Evolutionary conservation across 495 filamentous ascomycete genomes (phyloP), one percentile per base, ranked within the genome.

Genomic region (Aspergillus coremiiformis): DNA sequence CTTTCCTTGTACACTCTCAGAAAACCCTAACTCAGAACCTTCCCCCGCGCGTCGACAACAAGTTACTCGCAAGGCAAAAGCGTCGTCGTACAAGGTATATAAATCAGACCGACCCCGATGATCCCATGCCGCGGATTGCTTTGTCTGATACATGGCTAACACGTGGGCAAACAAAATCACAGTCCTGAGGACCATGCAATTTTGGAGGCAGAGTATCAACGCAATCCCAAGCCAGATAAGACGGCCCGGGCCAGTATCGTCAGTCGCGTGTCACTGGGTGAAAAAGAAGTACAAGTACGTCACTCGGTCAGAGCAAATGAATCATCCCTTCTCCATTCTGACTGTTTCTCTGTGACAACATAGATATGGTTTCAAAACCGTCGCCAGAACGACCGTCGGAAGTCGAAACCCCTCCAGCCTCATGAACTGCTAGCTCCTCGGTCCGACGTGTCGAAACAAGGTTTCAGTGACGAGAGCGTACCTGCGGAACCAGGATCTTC

Each of bases 331-430:
- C 47, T 51, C 37, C 21, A 22, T 30, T 53, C 37, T 57, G 46
- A 59, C 54, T 54, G 35, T 42, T 48, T 30, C 52, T 52, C 43
- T 45, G 24, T 42, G 39, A 29, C 35, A 26, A 12, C 51, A 26
- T 65, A 98, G 93, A 96, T 99, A 59, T 99, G 94, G 94, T 99
- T 99, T 69, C 94, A 97, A 65, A 99, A 99, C 60, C 84, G 91
- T 64, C 81, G 94, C 54, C 94, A 99, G 65, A 95, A 90, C 69
- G 85, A 90, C 61, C 82, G 94, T 49, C 82, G 94, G 51, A 95
- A 92, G 74, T 87, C 90, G 48, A 86, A 89, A 54, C 93, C 93
- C 22, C 75, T 96, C 17, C 78, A 89, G 24, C 84, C 87, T 20
- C 83, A 94, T 61, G 89, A 95, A 66, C 79, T 94, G 23, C 74